A percentile compares a stretch with the other conserved stretches of the same genome.
These are phyloP conservation scores for Talaromyces trachyspermus DNA, from an alignment of 495 filamentous ascomycete species.

Conservation along the genomic window DNA sequence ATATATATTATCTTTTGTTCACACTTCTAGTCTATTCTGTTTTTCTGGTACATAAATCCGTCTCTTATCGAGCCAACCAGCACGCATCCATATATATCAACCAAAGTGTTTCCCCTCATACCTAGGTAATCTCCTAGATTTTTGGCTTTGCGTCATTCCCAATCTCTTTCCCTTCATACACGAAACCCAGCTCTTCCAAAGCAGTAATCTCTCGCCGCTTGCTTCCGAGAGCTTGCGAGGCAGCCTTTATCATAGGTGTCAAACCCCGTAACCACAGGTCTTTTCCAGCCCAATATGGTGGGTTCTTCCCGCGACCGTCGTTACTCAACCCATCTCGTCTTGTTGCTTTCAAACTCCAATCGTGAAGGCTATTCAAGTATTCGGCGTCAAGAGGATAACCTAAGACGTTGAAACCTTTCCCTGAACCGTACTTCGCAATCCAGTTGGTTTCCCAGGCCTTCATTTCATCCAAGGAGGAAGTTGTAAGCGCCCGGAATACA, in stretches of 20 bases:
- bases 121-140: not conserved
- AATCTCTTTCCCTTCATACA: too few species aligned
- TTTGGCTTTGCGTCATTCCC: not conserved
- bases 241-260: slow-evolving; percentile 46
- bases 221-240: slow-evolving; percentile 37
- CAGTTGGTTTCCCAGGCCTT: slow-evolving; percentile 48
- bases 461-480: slow-evolving; percentile 62
- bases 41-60: not conserved
- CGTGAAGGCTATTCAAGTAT: slow-evolving; percentile 66
- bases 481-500: slow-evolving; percentile 59
- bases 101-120: too few species aligned
- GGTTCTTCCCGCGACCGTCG: slow-evolving; percentile 51
- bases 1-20: too few species aligned
- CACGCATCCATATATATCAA: too few species aligned
- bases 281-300: slow-evolving; percentile 59
- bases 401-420: slow-evolving; percentile 55
- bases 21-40: not conserved
- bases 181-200: slow-evolving; percentile 53
- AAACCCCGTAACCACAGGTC: slow-evolving; percentile 55
- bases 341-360: slow-evolving; percentile 47
- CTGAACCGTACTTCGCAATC: slow-evolving; percentile 36
- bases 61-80: too few species aligned
- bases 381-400: slow-evolving; percentile 67
- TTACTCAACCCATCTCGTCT: slow-evolving; percentile 32
- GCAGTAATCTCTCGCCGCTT: slow-evolving; percentile 42